Conservation (phyloP, 176 grass and related monocot genomes). For the Alopecurus myosuroides region DNA sequence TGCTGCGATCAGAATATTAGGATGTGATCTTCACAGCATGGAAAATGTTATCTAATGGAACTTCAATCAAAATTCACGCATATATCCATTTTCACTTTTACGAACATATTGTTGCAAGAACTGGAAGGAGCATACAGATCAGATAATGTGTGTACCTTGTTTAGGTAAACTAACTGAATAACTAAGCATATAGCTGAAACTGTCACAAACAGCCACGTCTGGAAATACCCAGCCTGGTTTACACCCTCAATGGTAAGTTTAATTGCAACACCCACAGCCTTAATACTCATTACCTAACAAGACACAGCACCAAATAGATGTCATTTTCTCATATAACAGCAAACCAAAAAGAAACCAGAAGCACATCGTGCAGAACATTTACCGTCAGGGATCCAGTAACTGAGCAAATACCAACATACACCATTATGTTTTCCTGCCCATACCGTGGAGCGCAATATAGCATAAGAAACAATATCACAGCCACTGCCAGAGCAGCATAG, state of each 20-base stretch:
- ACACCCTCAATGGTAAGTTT: constrained; percentile 86
- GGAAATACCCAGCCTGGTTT: constrained; percentile 86
- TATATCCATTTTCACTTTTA: background rate
- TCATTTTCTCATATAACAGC: constrained; percentile 9
- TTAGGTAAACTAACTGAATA: constrained; percentile 92
- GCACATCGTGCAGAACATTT: constrained; percentile 12
- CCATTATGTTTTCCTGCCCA: constrained; percentile 89
- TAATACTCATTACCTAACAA: constrained; percentile 92
- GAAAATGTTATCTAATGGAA: background rate
- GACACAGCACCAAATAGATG: constrained; percentile 1
- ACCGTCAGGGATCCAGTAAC: constrained; percentile 90
- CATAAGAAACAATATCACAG: constrained; percentile 73
- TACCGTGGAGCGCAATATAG: constrained; percentile 73
- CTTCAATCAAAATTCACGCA: background rate
- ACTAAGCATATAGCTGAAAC: constrained; percentile 68
- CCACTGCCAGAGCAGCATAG: constrained; percentile 61
- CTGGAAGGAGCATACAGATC: background rate
- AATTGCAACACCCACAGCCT: constrained; percentile 86
- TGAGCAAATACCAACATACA: constrained; percentile 93
- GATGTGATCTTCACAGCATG: background rate
- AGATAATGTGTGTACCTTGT: constrained; percentile 58
- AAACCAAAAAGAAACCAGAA: background rate
- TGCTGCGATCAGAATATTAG: background rate
- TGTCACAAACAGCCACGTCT: constrained; percentile 89
- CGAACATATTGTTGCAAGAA: background rate